Conservation (phyloP, 2,329 filamentous ascomycete genomes). For the Colletotrichum sp. region DNA sequence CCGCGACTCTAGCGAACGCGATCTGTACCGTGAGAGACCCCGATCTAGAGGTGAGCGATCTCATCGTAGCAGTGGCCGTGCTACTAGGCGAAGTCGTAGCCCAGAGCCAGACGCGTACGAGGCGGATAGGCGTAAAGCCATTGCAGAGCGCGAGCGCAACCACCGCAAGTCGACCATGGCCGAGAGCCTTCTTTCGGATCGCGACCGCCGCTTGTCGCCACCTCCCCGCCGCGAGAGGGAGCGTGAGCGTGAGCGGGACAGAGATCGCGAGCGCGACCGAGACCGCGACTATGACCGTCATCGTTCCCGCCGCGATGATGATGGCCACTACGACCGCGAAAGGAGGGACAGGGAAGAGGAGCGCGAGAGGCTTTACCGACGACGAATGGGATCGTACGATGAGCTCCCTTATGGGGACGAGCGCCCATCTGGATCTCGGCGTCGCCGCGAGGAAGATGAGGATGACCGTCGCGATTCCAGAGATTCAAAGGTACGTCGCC, state of each 20-base stretch:
- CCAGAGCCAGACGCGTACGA: slow-evolving; percentile 96
- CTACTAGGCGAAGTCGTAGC: slow-evolving; percentile 75
- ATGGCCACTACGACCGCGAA: slow-evolving; percentile 82
- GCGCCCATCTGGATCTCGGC: slow-evolving; percentile 68
- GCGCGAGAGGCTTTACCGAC: slow-evolving; percentile 85
- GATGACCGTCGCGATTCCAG: slow-evolving; percentile 71
- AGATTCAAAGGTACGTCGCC: slow-evolving; percentile 65
- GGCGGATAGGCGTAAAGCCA: slow-evolving; percentile 90
- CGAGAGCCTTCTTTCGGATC: slow-evolving; percentile 55
- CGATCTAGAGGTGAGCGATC: slow-evolving; percentile 65
- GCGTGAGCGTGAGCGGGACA: slow-evolving; percentile 28
- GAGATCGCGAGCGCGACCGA: slow-evolving; percentile 35
- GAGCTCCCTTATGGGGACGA: slow-evolving; percentile 91
- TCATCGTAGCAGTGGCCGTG: slow-evolving; percentile 63
- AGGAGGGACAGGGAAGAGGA: slow-evolving; percentile 88
- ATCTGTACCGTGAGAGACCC: slow-evolving; percentile 64
- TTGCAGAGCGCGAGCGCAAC: slow-evolving; percentile 91
- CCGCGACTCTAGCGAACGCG: slow-evolving; percentile 56
- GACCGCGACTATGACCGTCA: slow-evolving; percentile 55
- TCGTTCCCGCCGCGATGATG: slow-evolving; percentile 65
- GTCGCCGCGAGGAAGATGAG: slow-evolving; percentile 81
- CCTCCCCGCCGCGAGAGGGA: slow-evolving; percentile 42
- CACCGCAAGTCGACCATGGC: slow-evolving; percentile 83
- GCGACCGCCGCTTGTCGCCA: slow-evolving; percentile 50
- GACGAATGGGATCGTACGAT: slow-evolving; percentile 80